phyloP scores from a whole-genome alignment of 148 eudicot genomes.

The Arctostaphylos glauca region DNA sequence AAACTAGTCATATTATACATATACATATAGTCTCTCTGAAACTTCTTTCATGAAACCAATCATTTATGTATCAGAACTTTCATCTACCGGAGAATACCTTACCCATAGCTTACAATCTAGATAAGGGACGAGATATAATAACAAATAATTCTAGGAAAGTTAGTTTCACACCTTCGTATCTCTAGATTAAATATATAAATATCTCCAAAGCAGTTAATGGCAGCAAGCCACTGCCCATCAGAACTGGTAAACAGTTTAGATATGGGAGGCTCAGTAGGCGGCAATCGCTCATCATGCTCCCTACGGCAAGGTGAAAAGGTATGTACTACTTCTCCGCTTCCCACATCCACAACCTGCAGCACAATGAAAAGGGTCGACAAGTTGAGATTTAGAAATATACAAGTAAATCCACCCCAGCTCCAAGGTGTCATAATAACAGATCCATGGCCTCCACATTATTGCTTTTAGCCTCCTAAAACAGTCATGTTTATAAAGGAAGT shows the following conservation, averaged over 20 bases:
- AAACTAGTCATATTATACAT: background rate
- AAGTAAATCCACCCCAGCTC: background rate
- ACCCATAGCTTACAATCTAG: background rate
- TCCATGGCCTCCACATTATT: background rate
- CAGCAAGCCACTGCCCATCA: conserved; percentile 97
- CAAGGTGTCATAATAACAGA: background rate
- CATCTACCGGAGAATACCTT: background rate
- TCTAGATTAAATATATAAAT: conserved; percentile 82
- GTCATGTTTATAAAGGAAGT: background rate
- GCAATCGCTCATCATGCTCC: conserved; percentile 43
- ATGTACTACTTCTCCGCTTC: conserved; percentile 48
- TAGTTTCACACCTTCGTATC: conserved; percentile 54
- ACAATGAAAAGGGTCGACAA: background rate
- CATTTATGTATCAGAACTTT: background rate
- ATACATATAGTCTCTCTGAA: background rate
- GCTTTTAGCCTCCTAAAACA: background rate
- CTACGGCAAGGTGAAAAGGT: conserved; percentile 70
- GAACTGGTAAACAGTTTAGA: conserved; percentile 73
- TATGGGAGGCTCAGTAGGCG: conserved; percentile 82
- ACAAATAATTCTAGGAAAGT: background rate
- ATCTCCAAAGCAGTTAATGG: conserved; percentile 87
- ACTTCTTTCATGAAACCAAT: no score
- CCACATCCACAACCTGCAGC: conserved; percentile 70
- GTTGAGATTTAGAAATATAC: background rate
- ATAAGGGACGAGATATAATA: background rate